Evolutionary conservation across 208 protist genomes (phyloP), one percentile per base, ranked within the genome.

Genomic region (Trypanosoma lewisi): DNA sequence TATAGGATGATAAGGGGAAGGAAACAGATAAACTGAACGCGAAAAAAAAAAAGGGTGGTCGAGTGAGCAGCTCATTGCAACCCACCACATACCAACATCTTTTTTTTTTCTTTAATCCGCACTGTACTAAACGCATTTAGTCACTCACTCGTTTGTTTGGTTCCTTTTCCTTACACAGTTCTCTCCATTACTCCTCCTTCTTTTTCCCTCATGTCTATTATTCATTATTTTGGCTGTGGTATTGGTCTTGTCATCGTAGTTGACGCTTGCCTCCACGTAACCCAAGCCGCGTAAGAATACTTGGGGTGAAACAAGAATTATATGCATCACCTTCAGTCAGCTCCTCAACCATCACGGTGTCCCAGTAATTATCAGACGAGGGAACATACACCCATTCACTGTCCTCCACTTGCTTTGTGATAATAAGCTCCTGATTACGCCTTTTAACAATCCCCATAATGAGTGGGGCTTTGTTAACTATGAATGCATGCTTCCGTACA

Each of bases 311-410:
- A 19, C 23, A 27, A 4, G n/a, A 11, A 30, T 33, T 48, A 1
- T 1, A 21, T 44, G 6, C 16, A 39, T 52, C 49, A 2, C 39
- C 21, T 19, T 17, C 5, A 16, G 36, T 1, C 9, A 65, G 23
- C 12, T 51, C 52, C 23, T 72, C 50, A 8, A 19, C 39, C 4
- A 7, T 19, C 4, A 37, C 33, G 48, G 64, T 14, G 12, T 72
- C 59, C 67, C 67, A 65, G 2, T 61, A 19, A 33, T 28, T 47
- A 51, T 27, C 34, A 27, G 44, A 60, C 8, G 56, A 61, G 31
- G 73, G 75, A 14, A 89, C 64, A 49, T 75, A 65, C 7, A 89
- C 77, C 83, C 83, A 89, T 51, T 89, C 80, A 11, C 69, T 71
- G 31, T 57, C 48, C 50, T 80, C 80, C 45, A 63, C 45, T 51